Conservation (phyloP, 805 yeast species). For the Pichia cephalocereana region DNA sequence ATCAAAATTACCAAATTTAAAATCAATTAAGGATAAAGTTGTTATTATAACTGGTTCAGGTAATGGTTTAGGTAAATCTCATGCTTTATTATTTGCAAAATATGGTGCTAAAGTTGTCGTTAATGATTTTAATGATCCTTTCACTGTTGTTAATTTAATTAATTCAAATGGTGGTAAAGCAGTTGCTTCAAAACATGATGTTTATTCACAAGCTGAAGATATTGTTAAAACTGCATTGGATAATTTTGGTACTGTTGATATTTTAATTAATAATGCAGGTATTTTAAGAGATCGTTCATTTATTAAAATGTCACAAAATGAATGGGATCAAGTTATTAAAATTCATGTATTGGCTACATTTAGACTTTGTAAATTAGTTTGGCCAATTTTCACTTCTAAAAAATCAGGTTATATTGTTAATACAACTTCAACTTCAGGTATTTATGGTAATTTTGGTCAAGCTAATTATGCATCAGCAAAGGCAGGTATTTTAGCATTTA, state of each 20-base stretch:
- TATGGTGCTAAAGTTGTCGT: constrained; percentile 95
- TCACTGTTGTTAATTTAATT: constrained; percentile 67
- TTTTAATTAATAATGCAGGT: constrained; percentile 90
- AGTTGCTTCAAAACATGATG: constrained; percentile 76
- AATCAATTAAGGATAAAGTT: constrained; percentile 71
- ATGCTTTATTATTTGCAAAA: constrained; percentile 75
- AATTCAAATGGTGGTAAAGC: constrained; percentile 60
- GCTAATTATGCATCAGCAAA: constrained; percentile 94
- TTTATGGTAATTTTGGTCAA: constrained; percentile 96
- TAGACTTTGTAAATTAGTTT: constrained; percentile 76
- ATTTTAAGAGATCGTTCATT: constrained; percentile 85
- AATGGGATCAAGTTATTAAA: constrained; percentile 73
- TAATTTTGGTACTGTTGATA: constrained; percentile 75
- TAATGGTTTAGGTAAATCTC: constrained; percentile 86
- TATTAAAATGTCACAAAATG: constrained; percentile 70
- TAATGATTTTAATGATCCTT: constrained; percentile 77
- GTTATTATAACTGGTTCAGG: constrained; percentile 95
- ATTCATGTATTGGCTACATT: constrained; percentile 81
- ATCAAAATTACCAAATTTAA: constrained; percentile 41
- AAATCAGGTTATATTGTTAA: constrained; percentile 76
- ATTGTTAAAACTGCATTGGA: constrained; percentile 72
- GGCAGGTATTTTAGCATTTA: constrained; percentile 76
- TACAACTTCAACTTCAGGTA: constrained; percentile 92
- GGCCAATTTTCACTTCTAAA: constrained; percentile 82
- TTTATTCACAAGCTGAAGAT: constrained; percentile 61